These are phyloP conservation scores for Zopfochytrium polystomum DNA, from an alignment of 371 early-diverging fungal species.

Conservation along the genomic window DNA sequence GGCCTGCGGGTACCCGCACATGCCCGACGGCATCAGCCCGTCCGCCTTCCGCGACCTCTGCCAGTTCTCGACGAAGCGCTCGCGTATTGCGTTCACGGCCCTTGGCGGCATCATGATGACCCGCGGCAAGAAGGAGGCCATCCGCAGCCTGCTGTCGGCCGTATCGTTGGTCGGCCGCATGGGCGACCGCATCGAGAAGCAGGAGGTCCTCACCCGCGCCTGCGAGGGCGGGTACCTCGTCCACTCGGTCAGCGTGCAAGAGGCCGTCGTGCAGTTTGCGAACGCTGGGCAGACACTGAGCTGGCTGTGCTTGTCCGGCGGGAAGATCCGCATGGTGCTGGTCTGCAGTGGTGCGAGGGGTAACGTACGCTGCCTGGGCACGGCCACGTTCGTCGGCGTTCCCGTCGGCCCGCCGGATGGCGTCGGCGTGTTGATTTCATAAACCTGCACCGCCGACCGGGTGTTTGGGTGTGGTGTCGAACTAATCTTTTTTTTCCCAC, in stretches of 20 bases:
- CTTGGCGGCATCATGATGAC: not conserved
- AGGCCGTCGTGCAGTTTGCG: not conserved
- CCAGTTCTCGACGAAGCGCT: not conserved
- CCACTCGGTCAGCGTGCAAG: not conserved
- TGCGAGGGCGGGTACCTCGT: not conserved
- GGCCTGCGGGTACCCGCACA: not conserved
- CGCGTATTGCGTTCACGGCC: not conserved
- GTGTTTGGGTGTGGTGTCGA: too few relatives aligned
- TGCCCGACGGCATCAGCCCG: not conserved
- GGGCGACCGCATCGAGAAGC: not conserved
- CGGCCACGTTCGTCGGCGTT: too few relatives aligned
- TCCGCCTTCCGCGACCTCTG: not conserved
- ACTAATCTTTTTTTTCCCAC: too few relatives aligned
- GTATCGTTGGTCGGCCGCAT: not conserved
- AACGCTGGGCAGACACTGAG: not conserved
- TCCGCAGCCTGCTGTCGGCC: not conserved
- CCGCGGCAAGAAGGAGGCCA: not conserved
- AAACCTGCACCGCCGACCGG: too few relatives aligned
- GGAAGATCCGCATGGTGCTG: not conserved
- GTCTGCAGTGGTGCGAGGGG: not conserved
- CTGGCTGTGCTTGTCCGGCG: not conserved
- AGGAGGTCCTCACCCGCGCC: not conserved
- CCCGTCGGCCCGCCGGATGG: too few relatives aligned
- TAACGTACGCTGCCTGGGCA: too few relatives aligned
- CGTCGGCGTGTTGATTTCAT: too few relatives aligned